phyloP scores from a whole-genome alignment of 306 rosid genomes.

The Casuarina cunninghamiana region DNA sequence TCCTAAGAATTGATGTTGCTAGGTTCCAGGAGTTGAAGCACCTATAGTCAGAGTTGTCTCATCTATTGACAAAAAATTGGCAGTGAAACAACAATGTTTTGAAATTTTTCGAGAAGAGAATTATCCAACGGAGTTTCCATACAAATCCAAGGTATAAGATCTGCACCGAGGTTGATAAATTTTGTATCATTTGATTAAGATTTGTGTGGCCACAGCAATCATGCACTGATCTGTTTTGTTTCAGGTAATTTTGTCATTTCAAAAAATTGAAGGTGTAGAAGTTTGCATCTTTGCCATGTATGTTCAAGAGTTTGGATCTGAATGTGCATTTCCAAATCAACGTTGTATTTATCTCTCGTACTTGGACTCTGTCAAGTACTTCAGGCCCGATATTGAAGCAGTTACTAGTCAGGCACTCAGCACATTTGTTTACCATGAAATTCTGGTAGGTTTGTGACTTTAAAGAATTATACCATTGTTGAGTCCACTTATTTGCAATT shows the following conservation, averaged over 20 bases:
- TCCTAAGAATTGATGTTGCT: constrained; percentile 33
- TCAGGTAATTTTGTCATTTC: constrained; percentile 88
- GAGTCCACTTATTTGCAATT: constrained; percentile 6
- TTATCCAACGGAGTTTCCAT: constrained; percentile 95
- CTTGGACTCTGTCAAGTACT: constrained; percentile 96
- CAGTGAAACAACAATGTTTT: constrained; percentile 87
- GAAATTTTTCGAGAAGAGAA: constrained; percentile 96
- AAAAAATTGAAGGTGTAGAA: constrained; percentile 97
- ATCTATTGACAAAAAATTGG: constrained; percentile 93
- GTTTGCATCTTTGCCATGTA: constrained; percentile 99
- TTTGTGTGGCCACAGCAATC: not conserved
- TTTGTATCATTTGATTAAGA: not conserved
- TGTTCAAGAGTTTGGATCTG: constrained; percentile 98
- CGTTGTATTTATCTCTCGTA: constrained; percentile 97
- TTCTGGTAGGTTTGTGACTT: constrained; percentile 57
- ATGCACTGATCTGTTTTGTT: constrained; percentile 1
- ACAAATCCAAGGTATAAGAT: constrained; percentile 80
- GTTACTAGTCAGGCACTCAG: constrained; percentile 94
- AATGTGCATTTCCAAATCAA: constrained; percentile 84
- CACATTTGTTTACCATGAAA: constrained; percentile 96
- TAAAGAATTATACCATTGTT: constrained; percentile 2
- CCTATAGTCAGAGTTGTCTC: constrained; percentile 95
- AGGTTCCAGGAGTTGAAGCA: constrained; percentile 91
- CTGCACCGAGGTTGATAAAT: not conserved
- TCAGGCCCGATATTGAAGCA: constrained; percentile 87